A percentile compares a stretch with the other conserved stretches of the same genome.
These are phyloP conservation scores for Fusarium sulawesiense DNA, from an alignment of 2,329 filamentous ascomycete species.

Conservation along the genomic window DNA sequence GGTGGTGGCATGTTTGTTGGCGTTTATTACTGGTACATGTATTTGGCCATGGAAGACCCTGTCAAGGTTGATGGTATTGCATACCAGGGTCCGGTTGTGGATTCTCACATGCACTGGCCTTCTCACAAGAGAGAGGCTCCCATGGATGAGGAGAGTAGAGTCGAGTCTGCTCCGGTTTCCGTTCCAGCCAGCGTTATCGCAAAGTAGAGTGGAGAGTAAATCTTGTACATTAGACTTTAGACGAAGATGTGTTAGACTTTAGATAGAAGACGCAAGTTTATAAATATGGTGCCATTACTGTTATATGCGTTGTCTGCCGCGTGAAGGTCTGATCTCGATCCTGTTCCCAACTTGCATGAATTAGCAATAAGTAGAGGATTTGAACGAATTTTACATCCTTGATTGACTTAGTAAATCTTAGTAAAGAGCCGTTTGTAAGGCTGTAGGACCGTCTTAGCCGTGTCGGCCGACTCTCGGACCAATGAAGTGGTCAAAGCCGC, in stretches of 20 bases:
- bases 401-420: too few relatives aligned
- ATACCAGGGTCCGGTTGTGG: conserved; percentile 15
- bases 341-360: not conserved
- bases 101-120: conserved; percentile 20
- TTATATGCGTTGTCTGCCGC: not conserved
- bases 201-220: not conserved
- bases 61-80: conserved; percentile 26
- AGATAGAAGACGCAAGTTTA: not conserved
- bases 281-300: not conserved
- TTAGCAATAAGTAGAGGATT: not conserved
- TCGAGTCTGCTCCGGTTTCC: conserved; percentile 20
- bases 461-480: not conserved
- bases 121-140: conserved; percentile 3
- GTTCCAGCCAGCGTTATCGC: not conserved
- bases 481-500: too few relatives aligned
- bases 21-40: conserved; percentile 48
- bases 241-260: not conserved
- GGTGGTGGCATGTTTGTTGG: conserved; percentile 65
- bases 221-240: not conserved
- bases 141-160: conserved; percentile 36
- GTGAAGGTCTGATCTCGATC: not conserved
- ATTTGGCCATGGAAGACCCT: conserved; percentile 26
- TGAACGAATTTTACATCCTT: not conserved
- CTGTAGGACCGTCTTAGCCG: not conserved
- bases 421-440: not conserved